phyloP scores from a whole-genome alignment of 257 asterid species.

The Petunia secreta region DNA sequence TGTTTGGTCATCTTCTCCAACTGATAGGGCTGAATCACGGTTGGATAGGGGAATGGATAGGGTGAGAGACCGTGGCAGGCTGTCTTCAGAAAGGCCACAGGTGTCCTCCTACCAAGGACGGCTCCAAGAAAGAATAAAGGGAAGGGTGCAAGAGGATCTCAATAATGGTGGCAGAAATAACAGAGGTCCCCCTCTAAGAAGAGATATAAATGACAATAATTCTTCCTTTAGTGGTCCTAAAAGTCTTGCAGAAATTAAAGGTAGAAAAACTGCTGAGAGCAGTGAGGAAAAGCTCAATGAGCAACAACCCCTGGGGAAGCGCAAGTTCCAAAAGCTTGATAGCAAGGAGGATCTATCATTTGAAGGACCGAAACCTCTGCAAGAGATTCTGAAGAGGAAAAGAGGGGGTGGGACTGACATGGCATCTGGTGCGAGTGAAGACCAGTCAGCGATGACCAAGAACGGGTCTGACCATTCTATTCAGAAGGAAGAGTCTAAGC shows the following conservation, averaged over 20 bases:
- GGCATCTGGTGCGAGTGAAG: conserved; percentile 24
- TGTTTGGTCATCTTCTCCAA: conserved; percentile 52
- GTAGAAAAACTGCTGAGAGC: conserved; percentile 47
- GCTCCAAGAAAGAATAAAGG: conserved; percentile 60
- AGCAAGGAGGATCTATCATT: conserved; percentile 48
- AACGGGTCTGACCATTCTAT: conserved; percentile 28
- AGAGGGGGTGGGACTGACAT: conserved; percentile 37
- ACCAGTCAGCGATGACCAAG: conserved; percentile 19
- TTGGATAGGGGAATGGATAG: conserved; percentile 48
- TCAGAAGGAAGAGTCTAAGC: conserved; percentile 29
- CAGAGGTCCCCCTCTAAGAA: conserved; percentile 50
- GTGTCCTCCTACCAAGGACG: conserved; percentile 54
- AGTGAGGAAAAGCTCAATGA: conserved; percentile 43
- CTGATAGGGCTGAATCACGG: conserved; percentile 33
- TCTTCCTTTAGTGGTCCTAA: conserved; percentile 65
- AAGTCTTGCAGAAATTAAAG: conserved; percentile 76
- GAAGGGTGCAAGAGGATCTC: conserved; percentile 55
- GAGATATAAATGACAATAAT: conserved; percentile 45
- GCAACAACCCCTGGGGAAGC: conserved; percentile 44
- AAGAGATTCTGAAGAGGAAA: conserved; percentile 84
- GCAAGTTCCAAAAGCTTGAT: conserved; percentile 24
- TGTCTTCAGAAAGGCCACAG: conserved; percentile 48
- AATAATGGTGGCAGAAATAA: conserved; percentile 44
- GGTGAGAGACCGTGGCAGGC: conserved; percentile 47
- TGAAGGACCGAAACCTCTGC: conserved; percentile 86